Base-by-base conservation (phyloP, 208 protist species). In the Phytomonas sp. region DNA sequence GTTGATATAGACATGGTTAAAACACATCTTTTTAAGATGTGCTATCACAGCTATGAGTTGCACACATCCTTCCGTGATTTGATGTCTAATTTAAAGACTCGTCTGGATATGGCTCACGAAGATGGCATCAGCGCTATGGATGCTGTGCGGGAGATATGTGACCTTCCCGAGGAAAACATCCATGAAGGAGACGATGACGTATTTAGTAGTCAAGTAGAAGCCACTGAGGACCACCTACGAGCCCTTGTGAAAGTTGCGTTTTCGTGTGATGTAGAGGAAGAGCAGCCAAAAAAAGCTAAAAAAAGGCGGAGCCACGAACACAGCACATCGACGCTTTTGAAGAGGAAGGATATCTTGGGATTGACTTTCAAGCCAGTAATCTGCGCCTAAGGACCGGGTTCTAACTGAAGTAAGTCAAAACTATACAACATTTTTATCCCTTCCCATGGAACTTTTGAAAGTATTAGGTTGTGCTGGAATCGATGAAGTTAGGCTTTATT, bases 1-100 rank as follows among this genome's bases (percentile, higher is more conserved):
- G 81, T 91, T 15, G 81, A 91, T 62, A 67, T 89, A 0, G 81
- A 75, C 40, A 89, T 92, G 28, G 82, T 88, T 6, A 96, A 96
- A 81, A 79, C 84, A 34, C 91, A 96, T 68, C 70, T 96, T 17
- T 96, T 93, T 69, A 96, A 96, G 68, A 92, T 96, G 75, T 80
- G 86, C 51, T 86, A 88, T 63, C 91, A 96, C 79, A 90, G 76
- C 71, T 91, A 90, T 61, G 85, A 88, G 69, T 68, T 87, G 66
- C 82, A 88, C 73, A 61, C 69, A 15, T 62, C n/a, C 5, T 79
- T 83, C 34, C 83, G 86, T 23, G 80, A 88, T 3, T 56, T 63
- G 63, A 53, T 91, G 30, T 74, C 65, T 0, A 68, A 72, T 20
- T 82, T 85, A 33, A 77, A 77, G 40, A 77, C 70, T 2, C 75